Conservation (phyloP, 805 yeast species). For the Zygosaccharomyces rouxii region DNA sequence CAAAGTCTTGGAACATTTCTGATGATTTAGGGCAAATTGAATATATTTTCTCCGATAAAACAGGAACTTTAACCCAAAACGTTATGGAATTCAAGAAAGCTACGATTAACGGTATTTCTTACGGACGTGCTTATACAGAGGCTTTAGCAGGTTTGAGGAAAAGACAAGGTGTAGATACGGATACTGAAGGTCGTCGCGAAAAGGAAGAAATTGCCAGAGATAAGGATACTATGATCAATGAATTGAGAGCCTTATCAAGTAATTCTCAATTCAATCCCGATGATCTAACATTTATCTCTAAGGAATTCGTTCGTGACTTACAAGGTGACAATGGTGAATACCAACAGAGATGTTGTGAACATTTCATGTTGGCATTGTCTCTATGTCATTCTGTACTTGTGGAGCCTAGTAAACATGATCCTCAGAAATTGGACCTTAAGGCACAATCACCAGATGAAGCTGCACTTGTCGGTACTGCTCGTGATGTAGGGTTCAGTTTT, state of each 20-base stretch:
- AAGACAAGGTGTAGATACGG: constrained; percentile 73
- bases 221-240: constrained; percentile 52
- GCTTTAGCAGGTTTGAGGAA: constrained; percentile 75
- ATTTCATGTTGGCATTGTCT: constrained; percentile 72
- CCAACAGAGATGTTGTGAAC: constrained; percentile 60
- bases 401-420: constrained; percentile 59
- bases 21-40: constrained; percentile 86
- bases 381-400: constrained; percentile 75
- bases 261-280: constrained; percentile 46
- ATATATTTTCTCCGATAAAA: constrained; percentile 77
- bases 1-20: constrained; percentile 80
- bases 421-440: constrained; percentile 52
- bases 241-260: constrained; percentile 37
- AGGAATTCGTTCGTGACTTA: constrained; percentile 60
- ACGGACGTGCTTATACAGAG: constrained; percentile 80
- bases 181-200: constrained; percentile 52
- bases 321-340: constrained; percentile 40
- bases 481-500: constrained; percentile 70
- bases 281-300: constrained; percentile 66
- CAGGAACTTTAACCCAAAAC: constrained; percentile 80
- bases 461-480: constrained; percentile 76
- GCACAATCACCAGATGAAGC: constrained; percentile 90
- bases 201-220: constrained; percentile 53
- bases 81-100: constrained; percentile 83
- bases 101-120: constrained; percentile 65